Evolutionary conservation across 257 asterid genomes (phyloP), one percentile per base, ranked within the genome.

Genomic region (Misopates orontium): DNA sequence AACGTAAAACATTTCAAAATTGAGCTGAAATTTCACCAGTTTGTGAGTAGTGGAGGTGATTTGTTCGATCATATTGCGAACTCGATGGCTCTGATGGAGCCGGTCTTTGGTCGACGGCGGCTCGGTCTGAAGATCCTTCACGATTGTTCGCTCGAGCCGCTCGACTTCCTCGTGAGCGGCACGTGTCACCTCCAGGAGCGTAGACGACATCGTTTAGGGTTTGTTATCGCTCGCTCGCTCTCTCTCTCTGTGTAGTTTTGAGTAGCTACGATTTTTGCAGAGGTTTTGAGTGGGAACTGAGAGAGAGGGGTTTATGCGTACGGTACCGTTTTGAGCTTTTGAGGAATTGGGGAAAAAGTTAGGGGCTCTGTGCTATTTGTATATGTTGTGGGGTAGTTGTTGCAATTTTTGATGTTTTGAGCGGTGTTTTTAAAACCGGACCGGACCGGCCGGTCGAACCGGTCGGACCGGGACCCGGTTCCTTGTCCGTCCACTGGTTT

Each of bases 61-160:
- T 83, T 79, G 95, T n/a, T 94, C 97, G 22, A 94, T 88, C 95
- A 88, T 88, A 67, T 80, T 81, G 60, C 97, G 95, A 54, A 84
- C 95, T 54, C 97, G 95, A 87, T 90, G 97, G 85, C 95, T 90
- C 71, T 90, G 99, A 68, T 76, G 42, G 56, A 90, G 97, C 23
- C 97, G 92, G 71, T 86, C 96, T 68, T 75, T 86, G 79, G 71
- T 83, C 19, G 90, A 69, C 62, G 83, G 70, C 55, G 97, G 97
- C 61, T 86, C 99, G 39, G 76, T 68, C 66, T 88, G 99, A 40
- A 93, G 96, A 82, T 93, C 99, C 85, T 93, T 93, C 49, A 86
- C 99, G 71, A 93, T 66, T 56, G 82, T 73, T 64, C 95, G 81
- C 80, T 90, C 99, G 10, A 93, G 82, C 24, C 97, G 97, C 83